phyloP scores from a whole-genome alignment of 78 protist species.

The Planoprotostelium fungivorum region DNA sequence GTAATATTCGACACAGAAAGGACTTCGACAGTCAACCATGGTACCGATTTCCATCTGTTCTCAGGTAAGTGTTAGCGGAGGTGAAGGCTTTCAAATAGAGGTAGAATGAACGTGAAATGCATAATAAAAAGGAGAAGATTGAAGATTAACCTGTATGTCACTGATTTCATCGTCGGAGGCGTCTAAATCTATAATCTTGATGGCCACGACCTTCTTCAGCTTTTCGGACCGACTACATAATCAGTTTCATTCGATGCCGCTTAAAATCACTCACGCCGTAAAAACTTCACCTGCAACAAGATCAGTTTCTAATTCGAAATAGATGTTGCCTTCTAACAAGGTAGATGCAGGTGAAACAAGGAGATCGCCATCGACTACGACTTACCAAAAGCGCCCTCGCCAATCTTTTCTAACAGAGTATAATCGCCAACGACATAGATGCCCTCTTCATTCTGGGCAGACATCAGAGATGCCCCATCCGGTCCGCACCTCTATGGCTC shows the following conservation, averaged over 20 bases:
- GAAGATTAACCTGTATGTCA: not conserved
- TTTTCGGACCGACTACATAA: not conserved
- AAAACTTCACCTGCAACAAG: not conserved
- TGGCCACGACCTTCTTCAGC: constrained; percentile 28
- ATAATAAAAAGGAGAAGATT: not conserved
- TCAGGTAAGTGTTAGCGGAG: not conserved
- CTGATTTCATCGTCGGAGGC: not conserved
- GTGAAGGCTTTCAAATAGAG: too few species aligned
- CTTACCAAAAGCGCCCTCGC: not conserved
- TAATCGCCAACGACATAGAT: not conserved
- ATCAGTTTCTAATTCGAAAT: too few species aligned
- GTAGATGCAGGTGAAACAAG: not conserved
- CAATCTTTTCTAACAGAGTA: not conserved
- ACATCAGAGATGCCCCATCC: too few species aligned
- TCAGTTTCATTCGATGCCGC: not conserved
- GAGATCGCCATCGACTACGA: not conserved
- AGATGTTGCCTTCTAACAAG: too few species aligned
- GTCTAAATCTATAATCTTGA: constrained; percentile 33
- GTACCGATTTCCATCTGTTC: not conserved
- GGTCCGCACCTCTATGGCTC: too few species aligned
- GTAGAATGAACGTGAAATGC: too few species aligned
- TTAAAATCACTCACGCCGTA: not conserved
- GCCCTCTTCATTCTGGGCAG: not conserved
- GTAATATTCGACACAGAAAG: not conserved
- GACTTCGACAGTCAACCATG: not conserved